These are phyloP conservation scores for Colletotrichum melonis DNA, from an alignment of 2,329 filamentous ascomycete species.

Conservation along the genomic window DNA sequence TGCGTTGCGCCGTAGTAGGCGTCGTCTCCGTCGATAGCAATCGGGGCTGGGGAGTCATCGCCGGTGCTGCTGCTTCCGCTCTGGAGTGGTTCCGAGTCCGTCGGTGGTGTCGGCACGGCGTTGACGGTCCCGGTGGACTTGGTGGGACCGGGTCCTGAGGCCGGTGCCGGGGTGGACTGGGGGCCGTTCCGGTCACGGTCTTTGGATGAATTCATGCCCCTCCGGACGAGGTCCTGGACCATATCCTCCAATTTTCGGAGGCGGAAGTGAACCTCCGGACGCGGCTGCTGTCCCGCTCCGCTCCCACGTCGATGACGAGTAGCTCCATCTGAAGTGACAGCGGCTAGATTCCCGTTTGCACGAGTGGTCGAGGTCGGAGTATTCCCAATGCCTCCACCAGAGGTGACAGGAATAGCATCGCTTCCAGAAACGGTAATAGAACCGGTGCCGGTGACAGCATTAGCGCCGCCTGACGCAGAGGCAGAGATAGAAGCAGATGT, in stretches of 20 bases:
- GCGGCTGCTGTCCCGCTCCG: conserved; percentile 18
- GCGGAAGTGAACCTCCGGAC: conserved; percentile 52
- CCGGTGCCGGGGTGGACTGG: background rate
- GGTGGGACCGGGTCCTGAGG: background rate
- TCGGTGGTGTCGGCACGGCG: conserved; percentile 19
- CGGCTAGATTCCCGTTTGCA: conserved; percentile 33
- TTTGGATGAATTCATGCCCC: background rate
- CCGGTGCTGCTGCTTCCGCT: background rate
- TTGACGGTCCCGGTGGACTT: background rate
- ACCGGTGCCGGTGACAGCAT: background rate
- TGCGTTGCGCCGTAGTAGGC: conserved; percentile 52
- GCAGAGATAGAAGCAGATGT: background rate
- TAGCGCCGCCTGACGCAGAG: background rate
- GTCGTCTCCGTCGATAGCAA: conserved; percentile 9
- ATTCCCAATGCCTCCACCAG: background rate
- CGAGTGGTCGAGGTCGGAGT: background rate
- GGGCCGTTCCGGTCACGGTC: background rate
- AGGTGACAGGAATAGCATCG: background rate
- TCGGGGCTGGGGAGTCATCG: background rate
- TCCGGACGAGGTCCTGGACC: conserved; percentile 48
- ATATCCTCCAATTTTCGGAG: conserved; percentile 55
- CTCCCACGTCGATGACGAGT: background rate
- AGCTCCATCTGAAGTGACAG: conserved; percentile 4
- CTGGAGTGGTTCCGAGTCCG: conserved; percentile 13
- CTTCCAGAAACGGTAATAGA: background rate